phyloP scores from a whole-genome alignment of 2,329 filamentous ascomycete species.

The Trichoderma polysporum region DNA sequence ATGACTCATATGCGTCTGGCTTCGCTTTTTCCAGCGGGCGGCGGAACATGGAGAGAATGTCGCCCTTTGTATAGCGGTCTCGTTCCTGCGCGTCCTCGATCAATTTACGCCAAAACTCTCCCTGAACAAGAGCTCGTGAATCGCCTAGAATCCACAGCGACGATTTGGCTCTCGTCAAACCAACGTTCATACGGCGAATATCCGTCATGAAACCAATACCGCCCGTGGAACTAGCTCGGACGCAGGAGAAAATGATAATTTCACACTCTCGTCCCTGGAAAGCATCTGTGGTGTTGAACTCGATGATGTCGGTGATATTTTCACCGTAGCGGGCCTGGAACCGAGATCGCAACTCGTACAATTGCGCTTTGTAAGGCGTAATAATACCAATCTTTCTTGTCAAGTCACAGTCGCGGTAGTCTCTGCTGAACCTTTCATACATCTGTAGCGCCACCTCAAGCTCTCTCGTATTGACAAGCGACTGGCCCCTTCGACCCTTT shows the following conservation, averaged over 20 bases:
- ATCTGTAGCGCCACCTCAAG: constrained; percentile 82
- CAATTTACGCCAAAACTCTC: constrained; percentile 85
- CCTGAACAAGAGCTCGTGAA: constrained; percentile 79
- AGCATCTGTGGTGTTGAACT: constrained; percentile 98
- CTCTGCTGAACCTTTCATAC: constrained; percentile 74
- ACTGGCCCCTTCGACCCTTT: constrained; percentile 79
- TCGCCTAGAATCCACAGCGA: constrained; percentile 97
- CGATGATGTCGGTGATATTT: constrained; percentile 72
- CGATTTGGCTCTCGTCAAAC: constrained; percentile 92
- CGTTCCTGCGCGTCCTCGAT: constrained; percentile 77
- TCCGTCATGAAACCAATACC: constrained; percentile 98
- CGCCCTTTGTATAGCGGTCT: constrained; percentile 71
- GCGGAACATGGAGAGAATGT: constrained; percentile 51
- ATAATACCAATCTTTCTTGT: constrained; percentile 91
- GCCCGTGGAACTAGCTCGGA: constrained; percentile 86
- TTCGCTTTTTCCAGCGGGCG: constrained; percentile 42
- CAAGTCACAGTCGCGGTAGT: constrained; percentile 69
- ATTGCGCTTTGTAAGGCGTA: constrained; percentile 94
- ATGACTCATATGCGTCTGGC: constrained; percentile 25
- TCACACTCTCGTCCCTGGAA: constrained; percentile 97
- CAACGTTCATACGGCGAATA: constrained; percentile 98
- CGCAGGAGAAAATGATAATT: constrained; percentile 98
- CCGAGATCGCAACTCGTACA: constrained; percentile 72
- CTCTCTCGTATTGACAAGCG: constrained; percentile 85
- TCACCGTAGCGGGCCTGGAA: constrained; percentile 75